Base-by-base conservation (phyloP, 352 stramenopile genomes). In the Globisporangium carolinianum region DNA sequence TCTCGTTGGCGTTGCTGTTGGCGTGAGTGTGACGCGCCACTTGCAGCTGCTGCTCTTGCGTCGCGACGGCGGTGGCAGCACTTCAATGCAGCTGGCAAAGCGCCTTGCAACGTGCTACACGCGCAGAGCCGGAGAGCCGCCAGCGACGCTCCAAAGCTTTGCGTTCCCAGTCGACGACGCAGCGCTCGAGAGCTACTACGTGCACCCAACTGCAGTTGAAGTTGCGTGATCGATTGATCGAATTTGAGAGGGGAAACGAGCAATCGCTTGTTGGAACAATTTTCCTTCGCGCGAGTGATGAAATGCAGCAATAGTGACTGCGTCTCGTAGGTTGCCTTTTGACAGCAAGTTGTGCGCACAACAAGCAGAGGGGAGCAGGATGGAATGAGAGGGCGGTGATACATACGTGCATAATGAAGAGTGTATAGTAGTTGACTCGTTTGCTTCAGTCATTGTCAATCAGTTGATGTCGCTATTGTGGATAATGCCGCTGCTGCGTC, bases 1-100 rank as follows among this genome's bases (percentile, higher is more conserved):
- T 6, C 18, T 85, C 41, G 64, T 65, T 47, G 75, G 75, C n/a
- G 68, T 81, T 35, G 64, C 68, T 35, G 53, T 80, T 9, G 72
- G 75, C 38, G 56, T 71, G 47, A 60, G 61, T 14, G 53, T 68
- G 10, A 67, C 67, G n/a, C n/a, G n/a, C n/a, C n/a, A n/a, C n/a
- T n/a, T n/a, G 4, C 69, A 67, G 48, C 72, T 71, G 6, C 64
- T 66, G 15, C 24, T 68, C 48, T 36, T 60, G 43, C 55, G 41
- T 4, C 55, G 52, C 17, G 42, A 59, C 2, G 55, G 63, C n/a
- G 37, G 37, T 41, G 61, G 57, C 51, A 47, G 45, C 43, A 47
- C 45, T 4, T 54, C 32, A n/a, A n/a, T n/a, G 37, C 58, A 63
- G 51, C 51, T 63, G 1, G 36, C 53, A 38, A 63, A 45, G 51